These are phyloP conservation scores for Paramyrothecium sp. DNA, from an alignment of 2,329 filamentous ascomycete species.

Conservation along the genomic window DNA sequence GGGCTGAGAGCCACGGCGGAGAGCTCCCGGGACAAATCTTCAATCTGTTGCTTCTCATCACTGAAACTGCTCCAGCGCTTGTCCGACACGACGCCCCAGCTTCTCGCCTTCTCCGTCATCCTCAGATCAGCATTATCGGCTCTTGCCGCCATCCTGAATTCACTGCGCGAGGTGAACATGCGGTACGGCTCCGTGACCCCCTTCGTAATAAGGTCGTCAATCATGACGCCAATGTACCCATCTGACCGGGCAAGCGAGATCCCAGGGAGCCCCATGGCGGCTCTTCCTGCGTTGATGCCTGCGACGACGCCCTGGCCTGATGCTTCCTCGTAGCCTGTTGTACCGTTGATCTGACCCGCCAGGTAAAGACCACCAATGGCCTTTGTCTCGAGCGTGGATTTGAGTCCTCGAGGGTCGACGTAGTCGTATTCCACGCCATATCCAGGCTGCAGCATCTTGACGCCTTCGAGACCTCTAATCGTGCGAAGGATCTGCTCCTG, in stretches of 20 bases:
- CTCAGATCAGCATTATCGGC: constrained; percentile 92
- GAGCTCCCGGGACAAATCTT: constrained; percentile 62
- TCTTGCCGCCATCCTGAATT: constrained; percentile 89
- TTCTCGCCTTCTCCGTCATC: constrained; percentile 74
- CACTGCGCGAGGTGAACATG: constrained; percentile 96
- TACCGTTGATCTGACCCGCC: constrained; percentile 96
- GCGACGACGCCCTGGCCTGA: constrained; percentile 91
- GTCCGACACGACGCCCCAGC: constrained; percentile 77
- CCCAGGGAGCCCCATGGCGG: constrained; percentile 62
- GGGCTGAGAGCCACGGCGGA: constrained; percentile 56
- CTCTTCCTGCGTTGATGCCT: constrained; percentile 90
- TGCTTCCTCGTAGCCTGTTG: constrained; percentile 96
- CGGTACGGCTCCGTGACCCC: constrained; percentile 95
- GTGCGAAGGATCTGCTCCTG: constrained; percentile 85
- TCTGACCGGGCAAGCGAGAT: constrained; percentile 77
- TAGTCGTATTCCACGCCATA: constrained; percentile 99
- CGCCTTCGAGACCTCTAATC: constrained; percentile 83
- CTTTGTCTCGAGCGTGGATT: constrained; percentile 91
- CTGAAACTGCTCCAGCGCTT: constrained; percentile 71
- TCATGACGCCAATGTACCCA: constrained; percentile 97
- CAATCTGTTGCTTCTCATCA: constrained; percentile 65
- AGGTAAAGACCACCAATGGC: constrained; percentile 84
- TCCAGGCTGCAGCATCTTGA: constrained; percentile 88
- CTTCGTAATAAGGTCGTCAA: constrained; percentile 95
- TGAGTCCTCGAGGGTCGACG: constrained; percentile 86